Evolutionary conservation across 768 basidiomycete genomes (phyloP), one percentile per base, ranked within the genome.

Genomic region (Phaffia tasmanica): DNA sequence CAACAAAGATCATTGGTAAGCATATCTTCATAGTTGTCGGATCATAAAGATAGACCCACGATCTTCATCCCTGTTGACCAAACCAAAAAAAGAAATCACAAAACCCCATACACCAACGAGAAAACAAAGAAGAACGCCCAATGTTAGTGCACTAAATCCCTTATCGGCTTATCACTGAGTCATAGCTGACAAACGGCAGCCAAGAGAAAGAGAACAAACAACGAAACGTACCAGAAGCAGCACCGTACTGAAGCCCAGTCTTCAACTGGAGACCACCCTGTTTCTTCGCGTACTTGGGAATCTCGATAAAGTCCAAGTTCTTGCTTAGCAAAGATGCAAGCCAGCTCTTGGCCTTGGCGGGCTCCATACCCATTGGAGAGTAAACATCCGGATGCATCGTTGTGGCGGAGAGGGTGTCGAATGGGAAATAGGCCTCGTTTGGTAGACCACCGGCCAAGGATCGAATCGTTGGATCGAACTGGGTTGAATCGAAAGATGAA

Each of bases 171-270:
- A 42, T 42, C 35, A 11, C 35, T 42, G 35, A 42, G 11, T 5
- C 35, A 42, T 42, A 61, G 27, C 54, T 63, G 32, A 32, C 57
- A 32, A 58, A 58, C 3, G 57, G 25, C 19, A 27, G 32, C 23
- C 27, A 58, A 32, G 57, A 23, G 19, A 58, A 21, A 6, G 32
- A 15, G 15, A 29, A 4, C 14, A 30, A 35, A 58, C 23, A 1
- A 48, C 11, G 19, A 23, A 23, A 64, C n/a, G 48, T 25, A 25
- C 65, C 48, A 35, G 21, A 35, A 14, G 27, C 27, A 29, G 19
- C 70, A 71, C 82, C 81, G 71, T 91, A 93, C 74, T 93, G 89
- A 27, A 93, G 79, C 19, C 84, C 80, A 18, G 76, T 78, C 0
- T 83, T 79, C 3, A 92, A 79, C 73, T 86, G 85, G 29, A 72